Evolutionary conservation across 1,284 basidiomycete genomes (phyloP).

Genomic region (Pseudozyma thailandica): DNA sequence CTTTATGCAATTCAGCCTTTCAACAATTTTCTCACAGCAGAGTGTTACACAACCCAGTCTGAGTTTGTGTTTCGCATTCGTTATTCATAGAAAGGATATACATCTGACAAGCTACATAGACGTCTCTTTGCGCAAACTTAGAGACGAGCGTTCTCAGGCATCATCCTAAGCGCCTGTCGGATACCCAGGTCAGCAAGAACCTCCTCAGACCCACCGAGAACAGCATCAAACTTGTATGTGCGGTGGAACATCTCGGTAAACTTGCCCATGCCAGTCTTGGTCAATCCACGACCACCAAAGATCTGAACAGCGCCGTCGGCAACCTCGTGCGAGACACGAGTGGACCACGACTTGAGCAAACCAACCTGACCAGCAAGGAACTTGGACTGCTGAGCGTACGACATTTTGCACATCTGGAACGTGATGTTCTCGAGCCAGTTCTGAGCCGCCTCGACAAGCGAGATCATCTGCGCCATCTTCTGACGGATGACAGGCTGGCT

Average conservation of each 20-base stretch:
- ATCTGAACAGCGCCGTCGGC: slow-evolving; percentile 81
- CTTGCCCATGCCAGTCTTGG: slow-evolving; percentile 74
- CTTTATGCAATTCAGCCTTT: neutral
- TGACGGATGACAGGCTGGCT: slow-evolving; percentile 84
- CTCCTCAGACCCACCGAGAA: slow-evolving; percentile 68
- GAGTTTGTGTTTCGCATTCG: no score
- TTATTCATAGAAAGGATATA: neutral
- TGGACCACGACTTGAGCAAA: slow-evolving; percentile 74
- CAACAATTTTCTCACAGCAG: neutral
- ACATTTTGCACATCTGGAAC: slow-evolving; percentile 86
- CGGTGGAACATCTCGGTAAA: slow-evolving; percentile 71
- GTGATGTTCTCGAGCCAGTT: slow-evolving; percentile 90
- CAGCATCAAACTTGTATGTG: slow-evolving; percentile 79
- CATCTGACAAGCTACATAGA: neutral
- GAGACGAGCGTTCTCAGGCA: slow-evolving; percentile 62
- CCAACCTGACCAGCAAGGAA: slow-evolving; percentile 76
- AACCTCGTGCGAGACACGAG: slow-evolving; percentile 69
- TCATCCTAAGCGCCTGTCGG: slow-evolving; percentile 69
- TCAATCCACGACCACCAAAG: slow-evolving; percentile 78
- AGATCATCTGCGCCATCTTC: slow-evolving; percentile 86
- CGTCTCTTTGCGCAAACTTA: slow-evolving; percentile 8
- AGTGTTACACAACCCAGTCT: neutral
- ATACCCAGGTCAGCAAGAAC: slow-evolving; percentile 72
- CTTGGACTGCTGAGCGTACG: slow-evolving; percentile 77
- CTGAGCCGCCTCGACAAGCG: slow-evolving; percentile 83